These are phyloP conservation scores for Coemansia sp. DNA, from an alignment of 192 early-diverging fungal genomes.

Conservation along the genomic window DNA sequence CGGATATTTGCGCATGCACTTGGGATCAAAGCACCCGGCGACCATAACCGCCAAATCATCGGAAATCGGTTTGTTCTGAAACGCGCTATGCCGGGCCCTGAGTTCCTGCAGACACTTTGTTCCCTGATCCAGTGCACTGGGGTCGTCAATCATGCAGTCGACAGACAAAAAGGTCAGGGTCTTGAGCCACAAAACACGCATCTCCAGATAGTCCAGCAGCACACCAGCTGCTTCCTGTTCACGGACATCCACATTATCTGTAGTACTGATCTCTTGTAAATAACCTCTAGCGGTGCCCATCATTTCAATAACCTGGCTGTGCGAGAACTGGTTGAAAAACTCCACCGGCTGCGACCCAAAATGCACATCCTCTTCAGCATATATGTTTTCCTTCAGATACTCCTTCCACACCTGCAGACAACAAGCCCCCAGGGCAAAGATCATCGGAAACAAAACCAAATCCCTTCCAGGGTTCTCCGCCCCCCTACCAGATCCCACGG, in stretches of 20 bases:
- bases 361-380: slow-evolving; percentile 44
- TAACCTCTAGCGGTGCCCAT: slow-evolving; percentile 14
- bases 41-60: slow-evolving; percentile 2
- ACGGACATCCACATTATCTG: neutral
- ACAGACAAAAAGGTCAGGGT: slow-evolving; percentile 14
- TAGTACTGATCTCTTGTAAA: neutral
- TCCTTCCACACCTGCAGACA: slow-evolving; percentile 37
- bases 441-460: slow-evolving; percentile 34
- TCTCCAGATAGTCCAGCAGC: slow-evolving; percentile 16
- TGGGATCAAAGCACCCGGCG: slow-evolving; percentile 34
- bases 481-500: neutral
- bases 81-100: neutral
- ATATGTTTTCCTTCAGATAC: slow-evolving; percentile 39
- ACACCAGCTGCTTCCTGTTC: slow-evolving; percentile 6
- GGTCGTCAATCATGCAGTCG: slow-evolving; percentile 18
- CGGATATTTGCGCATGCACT: slow-evolving; percentile 51
- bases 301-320: slow-evolving; percentile 8
- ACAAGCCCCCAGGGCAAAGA: slow-evolving; percentile 28
- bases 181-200: slow-evolving; percentile 31
- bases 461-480: slow-evolving; percentile 11
- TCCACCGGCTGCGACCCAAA: slow-evolving; percentile 10
- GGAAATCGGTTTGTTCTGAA: neutral
- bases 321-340: slow-evolving; percentile 27
- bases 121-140: slow-evolving; percentile 10
- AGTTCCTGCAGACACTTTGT: slow-evolving; percentile 9